Base-by-base conservation (phyloP, 2,329 filamentous ascomycete genomes). In the Fusarium pininemorale region DNA sequence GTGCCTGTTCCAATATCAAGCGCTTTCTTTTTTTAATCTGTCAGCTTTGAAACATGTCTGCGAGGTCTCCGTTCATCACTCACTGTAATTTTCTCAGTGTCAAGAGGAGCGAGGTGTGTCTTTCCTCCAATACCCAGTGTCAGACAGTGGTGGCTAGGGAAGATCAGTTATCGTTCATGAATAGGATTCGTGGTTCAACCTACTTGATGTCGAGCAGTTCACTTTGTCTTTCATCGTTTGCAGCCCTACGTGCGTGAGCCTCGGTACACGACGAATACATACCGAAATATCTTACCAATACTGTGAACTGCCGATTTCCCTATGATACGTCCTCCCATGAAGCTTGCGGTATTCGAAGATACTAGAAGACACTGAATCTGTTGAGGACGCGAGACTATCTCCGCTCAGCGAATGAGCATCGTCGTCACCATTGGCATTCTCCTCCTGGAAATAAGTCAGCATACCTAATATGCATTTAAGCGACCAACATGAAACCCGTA, bases 301-400 rank as follows among this genome's bases (percentile, higher is more conserved):
- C 20, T 68, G 65, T 7, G 65, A 65, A n/a, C 26, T 68, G 0
- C 65, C 65, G 14, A 68, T 68, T 5, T 68, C 65, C 1, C 54
- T 41, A 62, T 68, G 65, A n/a, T 68, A 68, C 5, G 65, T 68
- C 10, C 65, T 61, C 6, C 65, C 65, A 32, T 68, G 65, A 5
- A 68, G 41, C n/a, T 68, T 68, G 22, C 65, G 65, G 12, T 68
- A 68, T 26, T 68, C 65, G 9, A 62, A 68, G 8, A 68, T 68
- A 20, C 63, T 68, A 15, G 65, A 68, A 5, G 41, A 48, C 2
- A 68, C 35, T 5, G 65, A 68, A 22, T 67, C 65, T 22, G 65
- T 68, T 2, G 65, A 68, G 18, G 55, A 61, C 4, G 48, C 18
- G 4, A 68, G 35, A 9, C 65, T 68, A 6, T 68, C 32, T 4